These are phyloP conservation scores for Ustilago loliicola DNA, from an alignment of 1,284 basidiomycete genomes.

Conservation along the genomic window DNA sequence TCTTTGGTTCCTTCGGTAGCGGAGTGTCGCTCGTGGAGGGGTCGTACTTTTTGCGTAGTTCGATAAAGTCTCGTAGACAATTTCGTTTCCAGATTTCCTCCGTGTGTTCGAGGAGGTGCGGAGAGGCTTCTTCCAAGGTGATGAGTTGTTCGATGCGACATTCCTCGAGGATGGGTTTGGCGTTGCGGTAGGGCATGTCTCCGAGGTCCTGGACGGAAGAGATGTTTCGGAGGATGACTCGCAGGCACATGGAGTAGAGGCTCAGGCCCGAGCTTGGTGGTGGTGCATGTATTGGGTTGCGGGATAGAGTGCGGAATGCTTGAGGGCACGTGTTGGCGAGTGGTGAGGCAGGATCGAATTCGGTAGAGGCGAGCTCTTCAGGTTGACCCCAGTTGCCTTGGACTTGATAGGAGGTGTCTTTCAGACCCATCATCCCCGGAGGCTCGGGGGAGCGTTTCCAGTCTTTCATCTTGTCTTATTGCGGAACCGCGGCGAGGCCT, in stretches of 20 bases:
- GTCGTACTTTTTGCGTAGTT: constrained; percentile 53
- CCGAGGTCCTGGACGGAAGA: constrained; percentile 62
- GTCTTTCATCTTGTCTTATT: constrained; percentile 49
- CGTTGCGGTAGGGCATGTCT: constrained; percentile 64
- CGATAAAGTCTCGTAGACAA: constrained; percentile 62
- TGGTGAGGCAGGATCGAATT: constrained; percentile 39
- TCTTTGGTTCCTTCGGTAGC: constrained; percentile 28
- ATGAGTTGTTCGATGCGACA: constrained; percentile 63
- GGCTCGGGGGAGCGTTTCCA: constrained; percentile 61
- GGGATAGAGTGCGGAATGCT: constrained; percentile 9
- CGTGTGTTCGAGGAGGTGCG: constrained; percentile 54
- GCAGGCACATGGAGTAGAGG: constrained; percentile 43
- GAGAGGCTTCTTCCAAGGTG: constrained; percentile 58
- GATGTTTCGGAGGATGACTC: constrained; percentile 61
- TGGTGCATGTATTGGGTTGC: background rate
- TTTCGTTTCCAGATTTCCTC: constrained; percentile 63
- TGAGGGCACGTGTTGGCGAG: constrained; percentile 20
- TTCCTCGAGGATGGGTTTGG: constrained; percentile 60
- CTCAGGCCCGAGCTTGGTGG: background rate
- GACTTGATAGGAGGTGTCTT: constrained; percentile 20
- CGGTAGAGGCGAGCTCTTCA: constrained; percentile 43
- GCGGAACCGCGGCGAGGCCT: background rate
- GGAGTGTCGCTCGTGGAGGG: background rate
- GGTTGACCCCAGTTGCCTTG: constrained; percentile 47
- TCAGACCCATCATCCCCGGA: constrained; percentile 56